Conservation (phyloP, 805 yeast species). For the Candida insectalens region DNA sequence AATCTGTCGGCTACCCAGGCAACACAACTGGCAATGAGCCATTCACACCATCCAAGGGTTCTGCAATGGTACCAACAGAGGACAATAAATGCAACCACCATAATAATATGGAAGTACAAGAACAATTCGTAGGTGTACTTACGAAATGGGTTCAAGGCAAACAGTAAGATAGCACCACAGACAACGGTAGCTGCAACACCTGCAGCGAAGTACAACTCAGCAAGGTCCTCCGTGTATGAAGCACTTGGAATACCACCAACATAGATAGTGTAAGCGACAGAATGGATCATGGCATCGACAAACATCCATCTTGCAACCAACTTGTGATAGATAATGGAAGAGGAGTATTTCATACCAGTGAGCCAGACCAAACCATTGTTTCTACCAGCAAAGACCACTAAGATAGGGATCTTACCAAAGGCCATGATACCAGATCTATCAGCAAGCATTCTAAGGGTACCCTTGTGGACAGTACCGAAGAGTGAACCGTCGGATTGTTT, state of each 20-base stretch:
- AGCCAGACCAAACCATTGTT: conserved; percentile 33
- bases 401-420: conserved; percentile 30
- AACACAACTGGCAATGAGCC: conserved; percentile 28
- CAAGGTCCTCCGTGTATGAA: conserved; percentile 5
- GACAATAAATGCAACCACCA: conserved; percentile 43
- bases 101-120: conserved; percentile 41
- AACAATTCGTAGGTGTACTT: conserved; percentile 49
- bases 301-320: conserved; percentile 49
- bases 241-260: conserved; percentile 2
- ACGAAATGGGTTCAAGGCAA: conserved; percentile 43
- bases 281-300: conserved; percentile 31
- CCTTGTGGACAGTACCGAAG: conserved; percentile 25
- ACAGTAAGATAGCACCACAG: conserved; percentile 34
- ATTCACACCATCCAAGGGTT: conserved; percentile 25
- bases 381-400: conserved; percentile 39
- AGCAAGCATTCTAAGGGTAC: conserved; percentile 19
- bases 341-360: conserved; percentile 33
- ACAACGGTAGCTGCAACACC: conserved; percentile 34
- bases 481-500: conserved; percentile 8
- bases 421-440: conserved; percentile 31
- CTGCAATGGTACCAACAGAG: conserved; percentile 52
- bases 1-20: conserved; percentile 46
- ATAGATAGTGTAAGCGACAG: conserved; percentile 22
- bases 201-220: conserved; percentile 10
- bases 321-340: conserved; percentile 50